Base-by-base conservation (phyloP, 148 eudicot species). In the Rhododendron kiyosumense region DNA sequence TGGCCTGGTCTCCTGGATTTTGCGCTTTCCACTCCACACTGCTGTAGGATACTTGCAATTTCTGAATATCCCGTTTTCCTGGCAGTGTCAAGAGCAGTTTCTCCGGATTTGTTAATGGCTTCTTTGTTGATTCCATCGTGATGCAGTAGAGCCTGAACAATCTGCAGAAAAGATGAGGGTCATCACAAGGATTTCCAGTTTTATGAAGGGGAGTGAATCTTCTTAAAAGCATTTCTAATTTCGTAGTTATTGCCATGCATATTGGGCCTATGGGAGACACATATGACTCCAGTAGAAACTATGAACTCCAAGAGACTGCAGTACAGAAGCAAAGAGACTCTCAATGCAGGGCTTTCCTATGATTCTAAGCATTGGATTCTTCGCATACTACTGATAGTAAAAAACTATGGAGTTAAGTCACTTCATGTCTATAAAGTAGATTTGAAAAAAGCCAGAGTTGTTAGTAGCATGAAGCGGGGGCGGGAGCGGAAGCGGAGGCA, bases 21-120 rank as follows among this genome's bases (percentile, higher is more conserved):
- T 49, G 93, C 89, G 36, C 83, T 86, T 49, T 73, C 85, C 32
- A 92, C 90, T 11, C 93, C 91, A 30, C 78, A 51, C 78, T 88
- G 87, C 51, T 83, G 87, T 5, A 92, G 90, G 65, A 89, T 81
- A 11, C 34, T 48, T 12, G 84, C 85, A 17, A 90, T 86, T 4
- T 90, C 91, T 12, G 89, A 46, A 48, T 87, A 88, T 4, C 90
- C 85, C 6, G 63, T 63, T 87, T 91, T 92, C 83, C 90, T 86
- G 32, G 92, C 91, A 13, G 91, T 91, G 87, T 91, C 94, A 5
- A 92, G 67, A 63, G 93, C 92, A 17, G 94, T 90, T 87, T 91
- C 92, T 30, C 89, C 89, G 14, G 87, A 67, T 84, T 75, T 91
- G 86, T 91, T 89, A 18, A 91, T 87, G 85, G 90, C 89, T 77